Conservation (phyloP, 768 basidiomycete species). For the Candolleomyces eurysporus region DNA sequence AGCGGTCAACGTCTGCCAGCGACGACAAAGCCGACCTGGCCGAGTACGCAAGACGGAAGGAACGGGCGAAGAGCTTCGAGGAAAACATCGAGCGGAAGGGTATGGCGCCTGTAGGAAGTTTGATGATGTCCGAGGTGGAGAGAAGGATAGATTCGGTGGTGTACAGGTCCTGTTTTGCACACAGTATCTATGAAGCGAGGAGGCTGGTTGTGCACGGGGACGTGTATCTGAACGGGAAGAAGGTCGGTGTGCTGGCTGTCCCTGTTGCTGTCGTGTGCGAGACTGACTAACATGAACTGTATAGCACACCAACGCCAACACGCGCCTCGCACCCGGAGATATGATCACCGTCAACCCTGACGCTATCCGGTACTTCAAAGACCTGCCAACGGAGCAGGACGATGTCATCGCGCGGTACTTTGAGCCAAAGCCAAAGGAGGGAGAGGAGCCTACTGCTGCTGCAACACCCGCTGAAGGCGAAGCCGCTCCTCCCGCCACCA, state of each 20-base stretch:
- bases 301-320: conserved; percentile 83
- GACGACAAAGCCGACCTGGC: conserved; percentile 47
- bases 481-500: background rate
- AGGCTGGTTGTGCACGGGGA: conserved; percentile 83
- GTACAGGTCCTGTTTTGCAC: conserved; percentile 85
- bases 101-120: conserved; percentile 86
- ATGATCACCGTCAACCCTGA: conserved; percentile 86
- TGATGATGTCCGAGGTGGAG: conserved; percentile 97
- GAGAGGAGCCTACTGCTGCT: conserved; percentile 2
- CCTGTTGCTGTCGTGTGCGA: background rate
- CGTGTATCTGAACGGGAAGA: conserved; percentile 85
- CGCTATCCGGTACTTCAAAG: conserved; percentile 71
- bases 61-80: conserved; percentile 46
- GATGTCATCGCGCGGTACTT: conserved; percentile 25
- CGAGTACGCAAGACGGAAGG: conserved; percentile 58
- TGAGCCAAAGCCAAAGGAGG: conserved; percentile 10
- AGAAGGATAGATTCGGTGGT: conserved; percentile 89
- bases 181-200: conserved; percentile 88
- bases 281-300: background rate
- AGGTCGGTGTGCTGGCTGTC: conserved; percentile 48
- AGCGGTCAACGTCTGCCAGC: conserved; percentile 36
- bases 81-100: conserved; percentile 57
- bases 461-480: conserved; percentile 5
- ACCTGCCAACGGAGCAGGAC: conserved; percentile 32
- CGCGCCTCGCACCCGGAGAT: conserved; percentile 89